phyloP scores from a whole-genome alignment of 176 grass and related monocot genomes.

The Stipa capillata region DNA sequence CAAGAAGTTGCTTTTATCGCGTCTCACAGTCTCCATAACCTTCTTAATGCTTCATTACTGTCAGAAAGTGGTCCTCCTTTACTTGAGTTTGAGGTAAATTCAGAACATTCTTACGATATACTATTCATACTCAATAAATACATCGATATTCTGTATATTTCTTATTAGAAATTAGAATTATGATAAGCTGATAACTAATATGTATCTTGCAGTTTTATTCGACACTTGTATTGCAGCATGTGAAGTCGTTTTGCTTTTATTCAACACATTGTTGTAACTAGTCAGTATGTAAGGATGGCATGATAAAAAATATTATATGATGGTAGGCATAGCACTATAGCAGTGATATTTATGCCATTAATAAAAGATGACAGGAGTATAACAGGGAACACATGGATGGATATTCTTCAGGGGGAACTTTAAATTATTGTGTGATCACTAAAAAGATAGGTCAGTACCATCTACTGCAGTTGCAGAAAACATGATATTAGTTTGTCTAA shows the following conservation, averaged over 20 bases:
- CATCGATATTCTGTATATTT: background rate
- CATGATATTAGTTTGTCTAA: background rate
- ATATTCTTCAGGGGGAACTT: too few relatives aligned
- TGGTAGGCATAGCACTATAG: background rate
- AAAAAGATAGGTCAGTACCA: background rate
- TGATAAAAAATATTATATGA: background rate
- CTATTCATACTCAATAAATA: constrained; percentile 10
- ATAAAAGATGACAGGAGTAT: background rate
- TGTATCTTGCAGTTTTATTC: background rate
- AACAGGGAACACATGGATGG: background rate
- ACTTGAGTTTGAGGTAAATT: constrained; percentile 95
- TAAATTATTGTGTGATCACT: background rate
- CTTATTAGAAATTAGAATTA: background rate
- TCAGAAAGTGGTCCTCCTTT: constrained; percentile 91
- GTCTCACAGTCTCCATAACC: constrained; percentile 77
- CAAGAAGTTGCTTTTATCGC: constrained; percentile 85
- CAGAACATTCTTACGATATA: constrained; percentile 6
- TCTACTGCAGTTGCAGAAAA: background rate
- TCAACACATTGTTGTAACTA: background rate
- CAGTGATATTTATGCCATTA: background rate
- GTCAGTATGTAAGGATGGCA: background rate
- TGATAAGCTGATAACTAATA: background rate
- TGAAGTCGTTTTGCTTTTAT: background rate
- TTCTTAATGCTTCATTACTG: constrained; percentile 78
- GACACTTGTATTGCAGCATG: background rate